A percentile compares a stretch with the other conserved stretches of the same genome.
Conservation (phyloP, 139 green algal genomes). For the Limnomonas spitsbergensis region DNA sequence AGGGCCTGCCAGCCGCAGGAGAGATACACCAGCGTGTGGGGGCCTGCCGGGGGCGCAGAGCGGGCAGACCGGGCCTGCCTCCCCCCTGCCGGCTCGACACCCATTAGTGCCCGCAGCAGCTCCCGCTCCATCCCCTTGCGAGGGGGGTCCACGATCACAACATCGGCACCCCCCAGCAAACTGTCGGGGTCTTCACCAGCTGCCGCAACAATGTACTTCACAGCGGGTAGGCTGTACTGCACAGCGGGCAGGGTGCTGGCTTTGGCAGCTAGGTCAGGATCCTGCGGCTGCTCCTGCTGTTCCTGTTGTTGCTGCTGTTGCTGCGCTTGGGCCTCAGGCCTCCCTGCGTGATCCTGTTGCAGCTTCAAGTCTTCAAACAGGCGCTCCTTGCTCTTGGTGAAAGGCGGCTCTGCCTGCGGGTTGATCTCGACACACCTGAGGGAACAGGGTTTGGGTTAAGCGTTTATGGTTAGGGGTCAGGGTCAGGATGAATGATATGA, state of each 20-base stretch:
- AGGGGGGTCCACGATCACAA: slow-evolving; percentile 73
- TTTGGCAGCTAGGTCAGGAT: too few relatives aligned
- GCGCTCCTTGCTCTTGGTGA: slow-evolving; percentile 17
- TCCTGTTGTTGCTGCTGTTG: slow-evolving; percentile 7
- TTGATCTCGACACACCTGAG: slow-evolving; percentile 67
- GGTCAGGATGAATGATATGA: too few relatives aligned
- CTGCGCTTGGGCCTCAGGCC: too few relatives aligned
- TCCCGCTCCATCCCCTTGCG: slow-evolving; percentile 65
- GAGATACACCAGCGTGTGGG: slow-evolving; percentile 68
- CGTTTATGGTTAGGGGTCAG: too few relatives aligned
- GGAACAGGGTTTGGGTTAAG: too few relatives aligned
- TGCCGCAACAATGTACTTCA: slow-evolving; percentile 48
- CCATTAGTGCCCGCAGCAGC: slow-evolving; percentile 48
- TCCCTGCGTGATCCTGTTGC: too few relatives aligned
- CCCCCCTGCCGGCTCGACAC: too few relatives aligned
- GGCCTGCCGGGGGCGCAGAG: too few relatives aligned
- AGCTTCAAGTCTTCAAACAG: neutral
- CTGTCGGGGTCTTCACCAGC: slow-evolving; percentile 35
- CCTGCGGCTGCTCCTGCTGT: neutral
- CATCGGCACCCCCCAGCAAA: slow-evolving; percentile 52
- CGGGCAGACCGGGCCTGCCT: too few relatives aligned
- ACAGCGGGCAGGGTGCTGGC: too few relatives aligned
- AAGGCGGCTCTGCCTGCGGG: slow-evolving; percentile 29
- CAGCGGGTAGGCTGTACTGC: too few relatives aligned
- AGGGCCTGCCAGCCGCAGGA: slow-evolving; percentile 71